Conservation (phyloP, 805 yeast species). For the Debaryomyces hansenii region DNA sequence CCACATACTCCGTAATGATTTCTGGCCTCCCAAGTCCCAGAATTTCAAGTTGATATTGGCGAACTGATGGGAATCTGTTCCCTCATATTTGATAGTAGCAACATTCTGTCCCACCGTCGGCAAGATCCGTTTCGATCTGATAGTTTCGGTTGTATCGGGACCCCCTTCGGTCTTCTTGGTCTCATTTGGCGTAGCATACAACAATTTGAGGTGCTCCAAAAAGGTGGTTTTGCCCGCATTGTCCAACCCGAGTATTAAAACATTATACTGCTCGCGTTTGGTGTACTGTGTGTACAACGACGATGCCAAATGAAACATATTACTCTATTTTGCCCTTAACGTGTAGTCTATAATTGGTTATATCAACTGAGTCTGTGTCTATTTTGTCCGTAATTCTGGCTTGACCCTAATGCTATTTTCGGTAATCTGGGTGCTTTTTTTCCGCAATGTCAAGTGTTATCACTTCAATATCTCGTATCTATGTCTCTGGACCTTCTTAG, state of each 20-base stretch:
- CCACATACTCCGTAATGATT: slow-evolving; percentile 83
- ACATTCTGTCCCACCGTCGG: slow-evolving; percentile 97
- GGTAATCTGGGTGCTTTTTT: background rate
- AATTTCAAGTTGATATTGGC: slow-evolving; percentile 63
- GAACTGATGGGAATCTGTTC: slow-evolving; percentile 32
- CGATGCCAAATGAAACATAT: slow-evolving; percentile 45
- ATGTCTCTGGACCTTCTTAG: background rate
- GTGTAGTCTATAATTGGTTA: background rate
- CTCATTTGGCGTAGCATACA: slow-evolving; percentile 30
- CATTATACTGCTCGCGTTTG: slow-evolving; percentile 45
- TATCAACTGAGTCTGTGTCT: background rate
- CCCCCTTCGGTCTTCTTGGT: slow-evolving; percentile 8
- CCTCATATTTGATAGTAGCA: slow-evolving; percentile 40
- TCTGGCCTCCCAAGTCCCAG: slow-evolving; percentile 98
- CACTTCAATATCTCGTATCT: background rate
- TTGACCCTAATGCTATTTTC: background rate
- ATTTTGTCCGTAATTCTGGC: background rate
- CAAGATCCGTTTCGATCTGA: slow-evolving; percentile 58
- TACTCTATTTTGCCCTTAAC: too few species aligned
- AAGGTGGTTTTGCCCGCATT: slow-evolving; percentile 88
- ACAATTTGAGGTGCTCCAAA: slow-evolving; percentile 39
- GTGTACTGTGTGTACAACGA: slow-evolving; percentile 46
- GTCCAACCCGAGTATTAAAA: slow-evolving; percentile 82
- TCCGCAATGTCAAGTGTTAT: background rate
- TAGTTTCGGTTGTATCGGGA: slow-evolving; percentile 19